Conservation (phyloP, 1,284 basidiomycete species). For the Anthracocystis setariae region DNA sequence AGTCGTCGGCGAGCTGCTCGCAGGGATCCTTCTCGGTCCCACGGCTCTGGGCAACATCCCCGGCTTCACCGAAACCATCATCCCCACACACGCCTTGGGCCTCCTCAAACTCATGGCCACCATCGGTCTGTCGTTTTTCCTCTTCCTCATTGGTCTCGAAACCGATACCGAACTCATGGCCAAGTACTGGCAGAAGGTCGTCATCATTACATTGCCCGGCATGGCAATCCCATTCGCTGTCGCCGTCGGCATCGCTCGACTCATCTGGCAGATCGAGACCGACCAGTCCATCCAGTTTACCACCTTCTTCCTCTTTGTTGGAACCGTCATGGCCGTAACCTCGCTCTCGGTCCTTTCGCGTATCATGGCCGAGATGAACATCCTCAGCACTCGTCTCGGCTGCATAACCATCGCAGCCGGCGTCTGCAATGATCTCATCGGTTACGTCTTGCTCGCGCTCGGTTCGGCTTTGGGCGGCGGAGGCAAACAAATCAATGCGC, state of each 20-base stretch:
- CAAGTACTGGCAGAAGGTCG: conserved; percentile 48
- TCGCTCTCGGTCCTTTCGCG: conserved; percentile 47
- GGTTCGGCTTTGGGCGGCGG: conserved; percentile 41
- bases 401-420: conserved; percentile 53
- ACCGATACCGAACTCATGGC: conserved; percentile 59
- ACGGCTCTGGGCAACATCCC: conserved; percentile 54
- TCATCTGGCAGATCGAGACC: conserved; percentile 47
- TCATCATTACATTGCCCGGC: conserved; percentile 53
- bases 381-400: conserved; percentile 51
- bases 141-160: conserved; percentile 57
- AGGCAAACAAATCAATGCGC: conserved; percentile 47
- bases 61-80: conserved; percentile 46
- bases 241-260: conserved; percentile 49
- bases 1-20: conserved; percentile 52
- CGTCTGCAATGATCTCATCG: conserved; percentile 56
- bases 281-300: conserved; percentile 51
- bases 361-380: conserved; percentile 55
- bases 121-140: conserved; percentile 52
- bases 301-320: conserved; percentile 59
- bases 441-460: conserved; percentile 52
- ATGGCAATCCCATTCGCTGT: conserved; percentile 59
- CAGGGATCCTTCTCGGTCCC: conserved; percentile 51
- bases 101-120: conserved; percentile 47
- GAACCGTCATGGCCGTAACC: conserved; percentile 59
- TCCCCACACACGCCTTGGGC: conserved; percentile 33